Evolutionary conservation across 805 yeast genomes (phyloP), one percentile per base, ranked within the genome.

Genomic region (Schizosaccharomyces lindneri): DNA sequence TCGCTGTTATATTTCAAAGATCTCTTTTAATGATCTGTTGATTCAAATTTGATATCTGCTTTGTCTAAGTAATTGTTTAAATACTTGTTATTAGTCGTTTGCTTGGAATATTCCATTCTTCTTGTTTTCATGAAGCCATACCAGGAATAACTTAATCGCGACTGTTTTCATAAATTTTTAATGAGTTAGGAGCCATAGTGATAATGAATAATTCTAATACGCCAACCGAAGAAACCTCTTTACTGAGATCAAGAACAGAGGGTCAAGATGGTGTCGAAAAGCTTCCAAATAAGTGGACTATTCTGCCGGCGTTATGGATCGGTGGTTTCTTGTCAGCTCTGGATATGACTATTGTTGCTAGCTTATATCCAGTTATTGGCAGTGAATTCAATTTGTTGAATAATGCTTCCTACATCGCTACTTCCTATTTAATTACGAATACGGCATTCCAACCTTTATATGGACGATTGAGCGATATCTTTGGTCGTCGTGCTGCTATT

Each of bases 371-470:
- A 19, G 48, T 41, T 36, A 82, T 82, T 55, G 84, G 85, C 24
- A 75, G 81, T 5, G 81, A 80, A 29, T 75, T 82, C 68, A 70
- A 79, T 59, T 79, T 78, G 59, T 73, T 81, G 51, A 74, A 76
- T 19, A 67, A 75, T n/a, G 73, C 81, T 5, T 72, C 82, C 1
- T 85, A 90, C 89, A 83, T 85, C 4, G 89, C 88, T 3, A 81
- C 89, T 0, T 79, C 86, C 1, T 82, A 84, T 62, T 73, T 85
- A 19, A 72, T 85, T 39, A 82, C 90, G 1, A 80, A 79, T 64
- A 79, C 86, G 3, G 86, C 87, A 1, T 83, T 83, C 70, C 93
- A 85, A 70, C 93, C 89, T 0, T 69, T 85, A 39, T 83, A 81
- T 63, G 93, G 93, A 5, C 79, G 83, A 64, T 73, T 84, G 43